Percentiles rank a stretch among this genome's conserved stretches.
phyloP scores from a whole-genome alignment of 768 basidiomycete species.

The Collybiopsis confluens region DNA sequence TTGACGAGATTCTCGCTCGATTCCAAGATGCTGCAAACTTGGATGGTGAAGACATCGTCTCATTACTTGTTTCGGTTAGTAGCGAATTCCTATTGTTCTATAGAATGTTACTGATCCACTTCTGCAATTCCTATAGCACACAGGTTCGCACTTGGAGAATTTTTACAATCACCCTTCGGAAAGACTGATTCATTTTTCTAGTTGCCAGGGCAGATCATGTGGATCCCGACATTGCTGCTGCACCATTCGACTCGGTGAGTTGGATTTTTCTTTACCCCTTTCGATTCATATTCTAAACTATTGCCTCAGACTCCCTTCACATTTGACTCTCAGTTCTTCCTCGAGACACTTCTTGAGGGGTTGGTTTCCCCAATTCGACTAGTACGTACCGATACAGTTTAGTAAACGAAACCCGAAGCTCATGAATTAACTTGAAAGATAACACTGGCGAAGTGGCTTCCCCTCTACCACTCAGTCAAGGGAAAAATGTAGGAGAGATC shows the following conservation, averaged over 20 bases:
- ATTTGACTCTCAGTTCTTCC: conserved; percentile 28
- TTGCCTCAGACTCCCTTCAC: conserved; percentile 24
- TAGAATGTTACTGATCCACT: not conserved
- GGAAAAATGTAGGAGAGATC: conserved; percentile 19
- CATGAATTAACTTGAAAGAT: not conserved
- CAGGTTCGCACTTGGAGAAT: not conserved
- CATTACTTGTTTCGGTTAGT: conserved; percentile 27
- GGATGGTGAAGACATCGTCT: conserved; percentile 26
- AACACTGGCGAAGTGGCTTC: conserved; percentile 20
- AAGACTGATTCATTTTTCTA: not conserved
- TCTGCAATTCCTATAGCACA: not conserved
- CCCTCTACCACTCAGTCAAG: conserved; percentile 11
- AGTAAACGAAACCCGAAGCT: not conserved
- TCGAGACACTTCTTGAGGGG: conserved; percentile 23
- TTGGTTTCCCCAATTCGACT: conserved; percentile 20
- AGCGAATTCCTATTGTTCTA: too few species aligned
- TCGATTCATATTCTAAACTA: conserved; percentile 4
- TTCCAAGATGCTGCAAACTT: conserved; percentile 30
- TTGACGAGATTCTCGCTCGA: conserved; percentile 21
- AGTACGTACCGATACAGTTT: not conserved
- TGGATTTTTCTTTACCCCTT: conserved; percentile 5
- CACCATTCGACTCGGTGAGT: conserved; percentile 12
- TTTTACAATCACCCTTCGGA: not conserved
- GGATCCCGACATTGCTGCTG: conserved; percentile 15
- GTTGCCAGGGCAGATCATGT: conserved; percentile 20